phyloP scores from a whole-genome alignment of 1,284 basidiomycete species.

The Melampsora americana region DNA sequence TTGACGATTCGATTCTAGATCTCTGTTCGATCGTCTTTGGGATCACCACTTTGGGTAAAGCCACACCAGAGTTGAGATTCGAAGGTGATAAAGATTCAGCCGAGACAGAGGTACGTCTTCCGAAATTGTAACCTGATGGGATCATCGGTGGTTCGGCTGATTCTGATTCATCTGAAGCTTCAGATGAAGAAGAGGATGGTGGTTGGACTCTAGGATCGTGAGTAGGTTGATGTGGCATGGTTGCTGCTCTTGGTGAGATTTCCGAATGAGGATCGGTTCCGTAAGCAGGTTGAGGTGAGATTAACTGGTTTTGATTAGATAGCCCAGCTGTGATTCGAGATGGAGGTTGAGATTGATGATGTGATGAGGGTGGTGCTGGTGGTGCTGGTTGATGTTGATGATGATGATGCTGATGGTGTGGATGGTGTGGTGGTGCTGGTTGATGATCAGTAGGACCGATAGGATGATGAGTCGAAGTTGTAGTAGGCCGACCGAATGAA shows the following conservation, averaged over 20 bases:
- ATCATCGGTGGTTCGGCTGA: conserved; percentile 55
- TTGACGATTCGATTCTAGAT: conserved; percentile 78
- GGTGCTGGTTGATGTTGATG: conserved; percentile 25
- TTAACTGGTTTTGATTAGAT: no score
- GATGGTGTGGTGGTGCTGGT: neutral
- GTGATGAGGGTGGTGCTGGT: conserved; percentile 28
- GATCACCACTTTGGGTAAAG: conserved; percentile 60
- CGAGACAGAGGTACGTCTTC: conserved; percentile 86
- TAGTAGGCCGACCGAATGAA: neutral
- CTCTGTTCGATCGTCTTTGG: conserved; percentile 82
- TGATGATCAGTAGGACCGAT: conserved; percentile 12
- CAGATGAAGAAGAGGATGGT: conserved; percentile 7
- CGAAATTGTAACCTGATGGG: conserved; percentile 66
- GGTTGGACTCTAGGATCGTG: conserved; percentile 42
- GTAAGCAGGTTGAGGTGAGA: no score
- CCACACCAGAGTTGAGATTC: conserved; percentile 59
- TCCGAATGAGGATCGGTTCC: neutral
- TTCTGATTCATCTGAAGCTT: conserved; percentile 54
- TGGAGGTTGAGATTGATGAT: neutral
- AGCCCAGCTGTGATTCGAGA: neutral
- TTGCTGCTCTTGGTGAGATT: conserved; percentile 28
- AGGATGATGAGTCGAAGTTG: neutral
- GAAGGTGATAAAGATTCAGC: conserved; percentile 87
- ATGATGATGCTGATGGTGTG: conserved; percentile 11
- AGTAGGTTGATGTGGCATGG: conserved; percentile 51